Evolutionary conservation across 1,284 basidiomycete genomes (phyloP), one percentile per base, ranked within the genome.

Genomic region (Rhodotorula sp.): DNA sequence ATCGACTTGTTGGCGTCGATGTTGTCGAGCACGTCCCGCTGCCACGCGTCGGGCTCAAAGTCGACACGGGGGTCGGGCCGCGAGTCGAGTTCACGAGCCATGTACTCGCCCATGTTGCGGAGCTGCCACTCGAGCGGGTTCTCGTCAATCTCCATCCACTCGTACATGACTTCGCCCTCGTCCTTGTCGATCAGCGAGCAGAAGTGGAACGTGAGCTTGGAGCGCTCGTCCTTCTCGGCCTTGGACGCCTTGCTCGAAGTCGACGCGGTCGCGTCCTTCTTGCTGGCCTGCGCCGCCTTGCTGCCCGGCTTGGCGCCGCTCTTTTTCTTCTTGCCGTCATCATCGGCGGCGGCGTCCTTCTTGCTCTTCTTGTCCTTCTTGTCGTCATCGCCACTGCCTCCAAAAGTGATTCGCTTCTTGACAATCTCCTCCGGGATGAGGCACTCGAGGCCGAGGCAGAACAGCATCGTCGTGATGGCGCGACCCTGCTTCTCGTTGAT

Each of bases 41-140:
- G 88, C 89, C 89, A 90, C 1, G 84, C 86, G 79, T 90, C 89
- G 0, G 88, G 88, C 49, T 85, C 80, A 78, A 90, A 90, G 2
- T 81, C 73, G 34, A 90, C 88, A 2, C 73, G 84, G 15, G 79
- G 65, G 78, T 90, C 89, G 0, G 80, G 78, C 67, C 83, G 80
- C 60, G 86, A 84, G 69, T 88, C 88, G 86, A 90, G 88, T 68
- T 85, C 86, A 52, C 89, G 82, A 74, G 89, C 87, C 89, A 90
- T 88, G 76, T 82, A 87, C 73, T 88, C 85, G 15, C 89, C 89
- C 70, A 88, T 89, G n/a, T 85, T 79, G 23, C 86, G 83, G 34
- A 90, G 81, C 77, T 90, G 88, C 87, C 88, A 90, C 21, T 83
- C 80, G 18, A 87, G 78, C 1, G 87, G 85, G 72, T 87, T 81